Evolutionary conservation across 177 flowering plant genomes (phyloP).

Genomic region (Tripterygium wilfordii): DNA sequence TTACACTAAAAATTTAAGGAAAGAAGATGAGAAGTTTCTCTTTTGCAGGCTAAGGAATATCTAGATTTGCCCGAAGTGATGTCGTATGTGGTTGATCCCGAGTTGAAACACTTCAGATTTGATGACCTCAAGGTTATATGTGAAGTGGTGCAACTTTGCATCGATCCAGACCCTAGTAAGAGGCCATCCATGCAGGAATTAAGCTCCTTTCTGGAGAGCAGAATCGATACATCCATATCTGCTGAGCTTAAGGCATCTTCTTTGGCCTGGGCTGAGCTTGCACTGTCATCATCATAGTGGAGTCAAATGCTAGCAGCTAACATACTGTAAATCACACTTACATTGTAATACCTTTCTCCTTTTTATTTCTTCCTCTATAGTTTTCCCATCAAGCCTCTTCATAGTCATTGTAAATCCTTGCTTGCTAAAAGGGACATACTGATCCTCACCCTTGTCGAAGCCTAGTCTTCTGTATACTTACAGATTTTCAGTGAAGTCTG

Average conservation of each 20-base stretch:
- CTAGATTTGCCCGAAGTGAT: slow-evolving; percentile 64
- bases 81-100: slow-evolving; percentile 71
- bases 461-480: slow-evolving; percentile 14
- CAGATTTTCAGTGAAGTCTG: slow-evolving; percentile 8
- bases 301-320: slow-evolving; percentile 13
- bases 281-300: slow-evolving; percentile 51
- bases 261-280: slow-evolving; percentile 96
- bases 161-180: slow-evolving; percentile 36
- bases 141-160: slow-evolving; percentile 66
- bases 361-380: background rate
- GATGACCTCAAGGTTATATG: slow-evolving; percentile 73
- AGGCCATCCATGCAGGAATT: slow-evolving; percentile 59
- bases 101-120: slow-evolving; percentile 54
- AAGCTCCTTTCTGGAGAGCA: slow-evolving; percentile 52
- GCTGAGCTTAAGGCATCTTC: slow-evolving; percentile 70
- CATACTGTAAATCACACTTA: slow-evolving; percentile 26
- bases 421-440: slow-evolving; percentile 14
- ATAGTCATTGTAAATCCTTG: slow-evolving; percentile 16
- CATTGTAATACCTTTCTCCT: slow-evolving; percentile 7
- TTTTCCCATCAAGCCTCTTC: background rate
- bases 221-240: slow-evolving; percentile 54
- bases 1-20: background rate
- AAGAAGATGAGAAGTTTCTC: background rate
- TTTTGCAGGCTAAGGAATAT: slow-evolving; percentile 73
- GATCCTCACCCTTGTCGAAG: no score